Evolutionary conservation across 768 basidiomycete genomes (phyloP).

Genomic region (Brasilioporus rufonigricans): DNA sequence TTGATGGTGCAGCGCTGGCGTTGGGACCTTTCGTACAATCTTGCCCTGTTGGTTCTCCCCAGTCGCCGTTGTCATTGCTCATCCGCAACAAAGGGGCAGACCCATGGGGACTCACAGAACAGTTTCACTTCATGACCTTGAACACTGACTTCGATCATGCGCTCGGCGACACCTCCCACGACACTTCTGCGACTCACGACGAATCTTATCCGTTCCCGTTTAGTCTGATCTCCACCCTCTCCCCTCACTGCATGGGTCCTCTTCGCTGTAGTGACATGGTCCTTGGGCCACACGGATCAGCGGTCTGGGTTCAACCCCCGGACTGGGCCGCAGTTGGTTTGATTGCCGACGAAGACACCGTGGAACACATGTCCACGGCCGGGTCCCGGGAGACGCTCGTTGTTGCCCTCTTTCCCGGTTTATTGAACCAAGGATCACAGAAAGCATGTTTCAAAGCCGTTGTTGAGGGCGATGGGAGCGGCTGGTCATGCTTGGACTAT

Average conservation of each 20-base stretch:
- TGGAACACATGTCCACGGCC: slow-evolving; percentile 13
- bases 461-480: slow-evolving; percentile 29
- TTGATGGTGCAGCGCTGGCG: slow-evolving; percentile 53
- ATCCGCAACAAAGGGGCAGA: slow-evolving; percentile 58
- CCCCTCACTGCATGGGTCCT: slow-evolving; percentile 42
- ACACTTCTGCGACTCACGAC: slow-evolving; percentile 15
- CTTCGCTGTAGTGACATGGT: slow-evolving; percentile 53
- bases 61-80: slow-evolving; percentile 44
- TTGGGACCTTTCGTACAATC: slow-evolving; percentile 5
- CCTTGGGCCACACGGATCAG: slow-evolving; percentile 55
- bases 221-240: slow-evolving; percentile 32
- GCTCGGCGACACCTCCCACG: neutral
- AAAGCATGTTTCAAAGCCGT: slow-evolving; percentile 31
- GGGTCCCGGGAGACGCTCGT: slow-evolving; percentile 41
- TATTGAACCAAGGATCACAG: slow-evolving; percentile 13
- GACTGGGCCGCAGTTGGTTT: slow-evolving; percentile 42
- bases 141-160: slow-evolving; percentile 29
- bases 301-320: slow-evolving; percentile 60
- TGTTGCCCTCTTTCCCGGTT: slow-evolving; percentile 50
- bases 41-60: neutral
- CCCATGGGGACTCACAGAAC: slow-evolving; percentile 52
- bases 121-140: slow-evolving; percentile 53
- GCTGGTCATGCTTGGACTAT: slow-evolving; percentile 61
- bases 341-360: slow-evolving; percentile 23
- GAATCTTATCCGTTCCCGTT: slow-evolving; percentile 50